Evolutionary conservation across 1,284 basidiomycete species (phyloP), one percentile per base, ranked within the genome.

Genomic region (Calocybe gambosa): DNA sequence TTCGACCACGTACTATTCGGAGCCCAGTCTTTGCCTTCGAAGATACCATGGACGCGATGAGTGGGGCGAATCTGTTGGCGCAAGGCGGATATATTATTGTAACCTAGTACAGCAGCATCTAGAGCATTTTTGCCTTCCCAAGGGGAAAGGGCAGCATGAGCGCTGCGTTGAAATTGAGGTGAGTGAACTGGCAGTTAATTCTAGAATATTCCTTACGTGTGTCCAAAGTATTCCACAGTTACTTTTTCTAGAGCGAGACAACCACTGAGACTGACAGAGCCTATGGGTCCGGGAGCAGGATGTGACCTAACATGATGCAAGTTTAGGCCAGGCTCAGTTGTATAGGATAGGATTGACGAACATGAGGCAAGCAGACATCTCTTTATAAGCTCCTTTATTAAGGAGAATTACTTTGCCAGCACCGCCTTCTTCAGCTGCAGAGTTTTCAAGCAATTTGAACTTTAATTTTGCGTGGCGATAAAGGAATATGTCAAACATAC

Each of bases 91-190:
- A 90, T 74, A 50, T 78, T 80, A 47, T 71, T 78, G 61, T 89
- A 89, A 15, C 80, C 82, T 5, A 85, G 69, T 6, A 86, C 80
- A 3, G 82, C 86, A 1, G 86, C 88, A 58, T 89, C 86, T 10
- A 87, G 70, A 0, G 87, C 85, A 53, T 89, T 90, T 53, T 68
- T 70, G 4, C 83, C 88, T 58, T 86, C 81, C 83, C 83, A 86
- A 21, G 81, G 85, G 5, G 80, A 80, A 15, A 80, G 70, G 25
- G 75, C 78, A 0, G 84, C 84, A 58, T 86, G 84, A 9, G 82
- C 78, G 6, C 81, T 81, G 47, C 0, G n/a, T 15, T 8, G 13
- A 20, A 7, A 18, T n/a, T 43, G 41, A 1, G 38, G 21, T 31
- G 8, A 19, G 12, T 7, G 15, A 18, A n/a, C 15, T 36, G n/a